A percentile compares a stretch with the other conserved stretches of the same genome.
Evolutionary conservation across 2,329 filamentous ascomycete genomes (phyloP).

Genomic region (Colletotrichum karsti): DNA sequence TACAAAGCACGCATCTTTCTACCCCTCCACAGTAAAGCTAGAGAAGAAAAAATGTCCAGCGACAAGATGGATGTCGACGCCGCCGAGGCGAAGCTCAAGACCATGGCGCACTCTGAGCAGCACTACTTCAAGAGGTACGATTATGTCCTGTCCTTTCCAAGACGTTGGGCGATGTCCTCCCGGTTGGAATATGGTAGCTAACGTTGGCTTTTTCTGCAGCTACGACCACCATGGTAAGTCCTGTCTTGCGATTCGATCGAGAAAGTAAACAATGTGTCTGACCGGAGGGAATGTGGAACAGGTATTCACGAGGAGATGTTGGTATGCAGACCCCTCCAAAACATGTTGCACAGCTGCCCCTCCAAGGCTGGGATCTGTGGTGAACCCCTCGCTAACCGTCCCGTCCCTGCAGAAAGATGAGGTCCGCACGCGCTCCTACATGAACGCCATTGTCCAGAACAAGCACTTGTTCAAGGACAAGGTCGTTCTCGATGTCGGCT

Average conservation of each 20-base stretch:
- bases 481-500: conserved; percentile 95
- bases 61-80: conserved; percentile 67
- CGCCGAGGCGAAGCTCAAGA: conserved; percentile 71
- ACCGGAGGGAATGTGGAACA: conserved; percentile 42
- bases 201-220: conserved; percentile 55
- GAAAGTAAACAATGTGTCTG: conserved; percentile 20
- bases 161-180: background rate
- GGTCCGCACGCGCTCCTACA: conserved; percentile 94
- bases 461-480: conserved; percentile 87
- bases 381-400: background rate
- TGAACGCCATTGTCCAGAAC: conserved; percentile 97
- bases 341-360: conserved; percentile 18
- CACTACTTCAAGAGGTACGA: conserved; percentile 97
- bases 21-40: background rate
- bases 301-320: conserved; percentile 98
- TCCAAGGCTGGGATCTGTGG: background rate
- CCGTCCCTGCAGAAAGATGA: conserved; percentile 83
- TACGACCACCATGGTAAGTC: conserved; percentile 94
- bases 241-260: conserved; percentile 6
- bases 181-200: conserved; percentile 20
- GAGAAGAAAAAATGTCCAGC: conserved; percentile 46
- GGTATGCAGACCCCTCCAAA: conserved; percentile 64
- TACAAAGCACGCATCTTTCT: background rate
- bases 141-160: conserved; percentile 6
- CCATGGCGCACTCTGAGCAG: conserved; percentile 92